phyloP scores from a whole-genome alignment of 2,329 filamentous ascomycete genomes.

The Penicillium palitans region DNA sequence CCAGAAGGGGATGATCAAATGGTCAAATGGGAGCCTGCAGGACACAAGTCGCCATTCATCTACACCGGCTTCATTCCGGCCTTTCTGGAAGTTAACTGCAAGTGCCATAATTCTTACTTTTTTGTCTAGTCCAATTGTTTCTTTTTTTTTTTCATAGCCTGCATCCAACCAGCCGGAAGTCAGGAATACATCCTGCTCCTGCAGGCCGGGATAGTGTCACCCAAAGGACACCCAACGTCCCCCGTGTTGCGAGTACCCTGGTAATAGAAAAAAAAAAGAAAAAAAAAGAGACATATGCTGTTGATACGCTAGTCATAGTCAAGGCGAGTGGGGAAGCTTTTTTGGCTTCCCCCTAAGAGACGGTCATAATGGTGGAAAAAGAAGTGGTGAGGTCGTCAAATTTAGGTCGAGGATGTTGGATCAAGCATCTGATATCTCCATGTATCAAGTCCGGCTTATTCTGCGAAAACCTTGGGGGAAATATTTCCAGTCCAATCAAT shows the following conservation, averaged over 20 bases:
- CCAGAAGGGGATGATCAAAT: constrained; percentile 2
- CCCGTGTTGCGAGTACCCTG: constrained; percentile 7
- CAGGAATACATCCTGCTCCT: constrained; percentile 15
- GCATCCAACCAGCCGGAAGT: constrained; percentile 21
- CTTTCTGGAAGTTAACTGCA: constrained; percentile 18
- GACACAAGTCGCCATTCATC: constrained; percentile 1
- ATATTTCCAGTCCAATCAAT: constrained; percentile 35
- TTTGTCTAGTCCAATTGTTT: constrained; percentile 12
- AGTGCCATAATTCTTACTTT: constrained; percentile 4
- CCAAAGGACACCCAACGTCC: constrained; percentile 15
- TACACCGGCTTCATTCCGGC: constrained; percentile 6
- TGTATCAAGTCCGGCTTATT: constrained; percentile 20
- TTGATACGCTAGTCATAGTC: not conserved
- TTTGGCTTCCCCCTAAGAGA: not conserved
- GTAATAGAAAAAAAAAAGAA: constrained; percentile 8
- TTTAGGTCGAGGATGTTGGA: constrained; percentile 17
- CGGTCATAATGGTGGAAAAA: constrained; percentile 17
- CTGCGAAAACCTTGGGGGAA: constrained; percentile 18
- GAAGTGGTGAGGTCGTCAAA: not conserved
- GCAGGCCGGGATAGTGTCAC: constrained; percentile 23
- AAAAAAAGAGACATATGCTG: not conserved
- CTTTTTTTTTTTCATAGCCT: constrained; percentile 14
- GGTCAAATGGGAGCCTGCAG: constrained; percentile 30
- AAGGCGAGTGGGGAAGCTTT: not conserved
- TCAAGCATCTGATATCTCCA: constrained; percentile 30